These are phyloP conservation scores for Calonectria ilicicola DNA, from an alignment of 2,329 filamentous ascomycete genomes.

Conservation along the genomic window DNA sequence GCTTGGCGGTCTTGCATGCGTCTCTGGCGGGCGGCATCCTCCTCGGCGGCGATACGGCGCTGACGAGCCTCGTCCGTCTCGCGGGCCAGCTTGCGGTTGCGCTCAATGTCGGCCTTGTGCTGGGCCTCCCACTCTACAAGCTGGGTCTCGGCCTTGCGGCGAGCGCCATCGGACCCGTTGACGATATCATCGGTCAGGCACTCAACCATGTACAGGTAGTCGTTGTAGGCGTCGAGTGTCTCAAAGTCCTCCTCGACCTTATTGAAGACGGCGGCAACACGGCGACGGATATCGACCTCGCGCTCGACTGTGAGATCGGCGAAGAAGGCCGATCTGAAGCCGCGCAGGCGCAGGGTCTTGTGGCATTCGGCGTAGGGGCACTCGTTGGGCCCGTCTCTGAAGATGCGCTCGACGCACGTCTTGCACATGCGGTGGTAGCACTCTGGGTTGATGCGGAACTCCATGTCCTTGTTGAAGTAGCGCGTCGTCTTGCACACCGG, in stretches of 20 bases:
- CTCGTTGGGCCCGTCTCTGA: constrained; percentile 89
- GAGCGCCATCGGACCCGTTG: constrained; percentile 75
- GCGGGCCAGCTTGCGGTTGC: constrained; percentile 66
- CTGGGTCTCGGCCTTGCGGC: constrained; percentile 57
- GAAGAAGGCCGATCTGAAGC: constrained; percentile 91
- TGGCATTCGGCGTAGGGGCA: constrained; percentile 92
- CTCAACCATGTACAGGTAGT: constrained; percentile 95
- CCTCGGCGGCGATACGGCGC: constrained; percentile 71
- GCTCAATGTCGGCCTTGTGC: constrained; percentile 77
- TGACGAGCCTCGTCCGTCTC: constrained; percentile 67
- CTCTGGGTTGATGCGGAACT: constrained; percentile 96
- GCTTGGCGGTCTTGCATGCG: constrained; percentile 74
- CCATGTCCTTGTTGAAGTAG: constrained; percentile 94
- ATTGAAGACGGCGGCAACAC: constrained; percentile 87
- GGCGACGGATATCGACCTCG: constrained; percentile 89
- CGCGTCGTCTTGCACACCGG: constrained; percentile 97
- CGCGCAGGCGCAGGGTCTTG: constrained; percentile 85
- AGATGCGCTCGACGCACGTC: constrained; percentile 94
- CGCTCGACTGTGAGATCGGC: constrained; percentile 88
- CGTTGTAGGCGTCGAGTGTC: constrained; percentile 84
- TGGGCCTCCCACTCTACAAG: constrained; percentile 75
- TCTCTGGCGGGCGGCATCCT: constrained; percentile 71
- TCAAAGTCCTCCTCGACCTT: constrained; percentile 92
- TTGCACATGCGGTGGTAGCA: constrained; percentile 99
- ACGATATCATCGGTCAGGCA: constrained; percentile 91